A percentile compares a stretch with the other conserved stretches of the same genome.
Conservation (phyloP, 371 early-diverging fungal genomes). For the Apophysomyces variabilis region DNA sequence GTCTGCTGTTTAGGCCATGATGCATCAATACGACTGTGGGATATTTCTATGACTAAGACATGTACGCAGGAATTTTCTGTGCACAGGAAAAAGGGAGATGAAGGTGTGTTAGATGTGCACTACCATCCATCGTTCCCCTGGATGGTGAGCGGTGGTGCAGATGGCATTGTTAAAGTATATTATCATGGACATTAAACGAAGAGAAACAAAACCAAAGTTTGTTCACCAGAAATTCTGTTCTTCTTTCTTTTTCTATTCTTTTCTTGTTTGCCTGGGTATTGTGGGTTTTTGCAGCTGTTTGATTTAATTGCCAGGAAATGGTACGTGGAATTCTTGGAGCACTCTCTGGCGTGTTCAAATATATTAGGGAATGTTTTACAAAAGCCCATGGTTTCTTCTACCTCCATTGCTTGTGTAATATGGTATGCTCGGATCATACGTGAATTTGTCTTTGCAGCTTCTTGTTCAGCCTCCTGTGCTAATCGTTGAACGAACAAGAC, state of each 20-base stretch:
- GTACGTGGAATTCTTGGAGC: constrained; percentile 12
- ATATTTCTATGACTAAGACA: constrained; percentile 59
- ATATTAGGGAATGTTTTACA: neutral
- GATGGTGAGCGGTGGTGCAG: constrained; percentile 82
- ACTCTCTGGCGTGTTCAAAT: neutral
- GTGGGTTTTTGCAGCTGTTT: too few species aligned
- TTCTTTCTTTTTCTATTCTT: neutral
- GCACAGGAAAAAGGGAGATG: constrained; percentile 78
- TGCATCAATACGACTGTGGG: constrained; percentile 83
- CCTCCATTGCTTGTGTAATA: constrained; percentile 17
- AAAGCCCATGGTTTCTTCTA: neutral
- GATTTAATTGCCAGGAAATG: too few species aligned
- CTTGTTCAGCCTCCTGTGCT: constrained; percentile 19
- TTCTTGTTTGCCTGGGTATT: neutral
- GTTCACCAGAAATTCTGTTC: neutral
- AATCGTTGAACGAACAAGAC: constrained; percentile 24
- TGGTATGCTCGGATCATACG: constrained; percentile 13
- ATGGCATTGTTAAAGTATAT: constrained; percentile 70
- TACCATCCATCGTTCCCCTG: constrained; percentile 70
- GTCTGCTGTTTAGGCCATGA: constrained; percentile 70
- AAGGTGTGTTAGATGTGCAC: constrained; percentile 73
- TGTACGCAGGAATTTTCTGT: constrained; percentile 83
- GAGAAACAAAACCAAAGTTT: constrained; percentile 9
- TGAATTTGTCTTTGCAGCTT: constrained; percentile 10
- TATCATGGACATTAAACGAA: constrained; percentile 40